Conservation (phyloP, 1,139 yeast species). For the Cylindricascospora bacillispora region DNA sequence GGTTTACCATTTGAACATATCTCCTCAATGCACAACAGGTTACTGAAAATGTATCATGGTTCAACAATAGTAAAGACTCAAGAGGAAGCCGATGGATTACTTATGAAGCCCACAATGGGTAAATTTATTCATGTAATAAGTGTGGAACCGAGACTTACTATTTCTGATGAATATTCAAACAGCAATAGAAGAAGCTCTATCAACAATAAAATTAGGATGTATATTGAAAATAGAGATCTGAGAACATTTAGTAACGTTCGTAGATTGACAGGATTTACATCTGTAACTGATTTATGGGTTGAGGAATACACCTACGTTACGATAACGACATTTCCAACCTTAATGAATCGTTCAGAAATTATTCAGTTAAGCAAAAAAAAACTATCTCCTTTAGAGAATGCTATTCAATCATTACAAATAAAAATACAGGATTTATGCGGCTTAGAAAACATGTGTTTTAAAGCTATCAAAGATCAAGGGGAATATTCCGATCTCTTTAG, state of each 20-base stretch:
- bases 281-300: conserved; percentile 74
- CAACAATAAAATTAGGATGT: conserved; percentile 38
- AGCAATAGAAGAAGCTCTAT: conserved; percentile 10
- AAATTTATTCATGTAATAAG: conserved; percentile 61
- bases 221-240: conserved; percentile 60
- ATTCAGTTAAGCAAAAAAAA: conserved; percentile 38
- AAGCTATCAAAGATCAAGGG: conserved; percentile 42
- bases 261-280: conserved; percentile 62
- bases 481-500: conserved; percentile 41
- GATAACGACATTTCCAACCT: conserved; percentile 67
- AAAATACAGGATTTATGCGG: conserved; percentile 65
- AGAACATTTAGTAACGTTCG: conserved; percentile 57
- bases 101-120: conserved; percentile 48
- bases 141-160: conserved; percentile 55
- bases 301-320: conserved; percentile 78
- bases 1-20: conserved; percentile 84
- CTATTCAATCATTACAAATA: conserved; percentile 49
- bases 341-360: conserved; percentile 76
- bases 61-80: conserved; percentile 62
- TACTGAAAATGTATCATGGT: conserved; percentile 69
- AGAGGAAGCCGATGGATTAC: conserved; percentile 42
- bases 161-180: conserved; percentile 28
- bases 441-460: conserved; percentile 49
- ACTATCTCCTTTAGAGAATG: conserved; percentile 80
- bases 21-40: conserved; percentile 67